Base-by-base conservation (phyloP, 2,329 filamentous ascomycete genomes). In the Rachicladosporium sp. region DNA sequence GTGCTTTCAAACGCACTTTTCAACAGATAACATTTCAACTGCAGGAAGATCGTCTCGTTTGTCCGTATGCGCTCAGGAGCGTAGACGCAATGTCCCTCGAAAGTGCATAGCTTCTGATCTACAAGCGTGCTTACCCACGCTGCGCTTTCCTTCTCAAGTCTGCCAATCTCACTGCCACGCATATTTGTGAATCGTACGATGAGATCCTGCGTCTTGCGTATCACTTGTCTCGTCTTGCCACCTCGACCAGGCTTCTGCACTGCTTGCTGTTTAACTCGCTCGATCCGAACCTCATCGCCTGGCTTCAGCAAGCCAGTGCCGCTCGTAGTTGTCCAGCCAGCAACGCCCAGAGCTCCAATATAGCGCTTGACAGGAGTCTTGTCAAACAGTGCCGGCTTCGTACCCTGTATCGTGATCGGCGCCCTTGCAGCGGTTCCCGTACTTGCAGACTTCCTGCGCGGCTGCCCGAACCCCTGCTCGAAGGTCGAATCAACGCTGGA, bases 31-130 rank as follows among this genome's bases (percentile, higher is more conserved):
- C 82, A 91, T 39, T 74, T 73, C 33, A 98, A 63, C 58, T 98
- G 91, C 5, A 98, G 61, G 51, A 89, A 93, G n/a, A 98, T 73
- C 0, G 87, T 96, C 52, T 98, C 91, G 53, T 93, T 94, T 6
- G 88, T 91, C 36, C 84, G 73, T 35, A 96, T 62, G 35, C 76
- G 70, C 41, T 96, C 89, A 0, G 88, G 88, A 0, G 84, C 84
- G 59, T 83, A 96, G 2, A 98, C 86, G 53, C 87, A 94, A 9
- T 74, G 77, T 4, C 83, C 91, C 49, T 93, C 83, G 45, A 98
- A 93, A 13, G 66, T 74, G 66, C 88, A 95, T 3, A 95, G 73
- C 27, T 82, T 80, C 57, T 96, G 87, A 54, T 98, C 91, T 37
- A 96, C 77, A 49, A 98, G 64, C 0, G 87, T 80, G 3, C 91